Base-by-base conservation (phyloP, 1,284 basidiomycete species). In the Ustilago esculenta region DNA sequence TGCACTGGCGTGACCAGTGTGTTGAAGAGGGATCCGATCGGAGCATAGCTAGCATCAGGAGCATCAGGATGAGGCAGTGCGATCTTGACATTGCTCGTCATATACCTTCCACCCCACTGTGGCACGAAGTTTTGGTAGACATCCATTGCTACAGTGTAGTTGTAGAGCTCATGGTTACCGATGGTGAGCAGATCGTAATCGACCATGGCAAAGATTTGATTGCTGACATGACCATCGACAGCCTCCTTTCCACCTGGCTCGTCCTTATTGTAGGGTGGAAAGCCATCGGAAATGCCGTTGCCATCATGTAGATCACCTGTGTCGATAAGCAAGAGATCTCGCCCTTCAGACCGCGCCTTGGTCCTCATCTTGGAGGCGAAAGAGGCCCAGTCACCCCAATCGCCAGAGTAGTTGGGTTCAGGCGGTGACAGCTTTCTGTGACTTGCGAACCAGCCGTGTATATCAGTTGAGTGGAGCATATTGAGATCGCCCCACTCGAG, bases 91-190 rank as follows among this genome's bases (percentile, higher is more conserved):
- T 75, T 75, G 56, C 57, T 71, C 2, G 72, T 71, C 53, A 79
- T 61, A 52, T 73, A 78, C 15, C 74, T 57, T 11, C 70, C 76
- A 24, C 61, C 53, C 67, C 67, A 85, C 49, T 86, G 84, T 2
- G 90, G 90, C 5, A 85, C 89, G 76, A 91, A 91, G 81, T 91
- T 90, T 54, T 87, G 84, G 82, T 90, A 89, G 86, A 92, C 90
- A 81, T 92, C 90, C 40, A 88, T 85, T 0, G 91, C 87, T 75
- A 90, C 87, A 4, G 84, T 85, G 78, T 92, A 92, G 63, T 87
- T 85, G 83, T 94, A 94, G 29, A 94, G 83, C 83, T 94, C 92
- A 75, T 94, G 92, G 75, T 94, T 94, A 76, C 93, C 92, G 58
- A 94, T 91, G 0, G 90, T 84, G 73, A 94, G 87, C 8, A 92